phyloP scores from a whole-genome alignment of 768 basidiomycete species.

The Crassisporium funariophilum region DNA sequence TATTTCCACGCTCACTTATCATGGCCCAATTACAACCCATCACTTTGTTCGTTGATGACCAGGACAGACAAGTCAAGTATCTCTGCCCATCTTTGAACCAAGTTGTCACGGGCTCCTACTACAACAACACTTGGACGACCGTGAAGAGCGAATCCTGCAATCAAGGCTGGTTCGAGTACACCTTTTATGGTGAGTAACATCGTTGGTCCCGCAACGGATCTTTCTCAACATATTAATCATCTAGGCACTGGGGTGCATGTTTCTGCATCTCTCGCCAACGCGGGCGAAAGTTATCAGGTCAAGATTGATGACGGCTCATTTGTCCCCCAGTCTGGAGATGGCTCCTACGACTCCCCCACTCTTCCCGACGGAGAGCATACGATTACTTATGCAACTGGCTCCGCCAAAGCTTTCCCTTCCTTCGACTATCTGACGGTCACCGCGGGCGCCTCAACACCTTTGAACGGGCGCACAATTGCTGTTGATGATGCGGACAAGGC shows the following conservation, averaged over 20 bases:
- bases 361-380: conserved; percentile 40
- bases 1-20: conserved; percentile 12
- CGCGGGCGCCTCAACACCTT: conserved; percentile 35
- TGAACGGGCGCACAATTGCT: conserved; percentile 36
- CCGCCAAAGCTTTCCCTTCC: conserved; percentile 25
- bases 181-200: conserved; percentile 36
- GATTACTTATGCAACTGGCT: conserved; percentile 35
- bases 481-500: conserved; percentile 37
- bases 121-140: conserved; percentile 42
- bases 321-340: conserved; percentile 30
- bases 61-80: conserved; percentile 35
- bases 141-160: conserved; percentile 30
- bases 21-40: conserved; percentile 18
- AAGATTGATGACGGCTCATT: conserved; percentile 39
- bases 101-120: conserved; percentile 35
- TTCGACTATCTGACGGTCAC: conserved; percentile 45
- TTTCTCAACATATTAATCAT: conserved; percentile 1
- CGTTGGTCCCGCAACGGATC: not conserved
- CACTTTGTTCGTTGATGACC: conserved; percentile 42
- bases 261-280: conserved; percentile 23
- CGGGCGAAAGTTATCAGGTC: conserved; percentile 32
- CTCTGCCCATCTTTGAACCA: conserved; percentile 38
- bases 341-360: conserved; percentile 32
- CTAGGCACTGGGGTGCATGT: conserved; percentile 37
- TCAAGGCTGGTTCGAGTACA: conserved; percentile 41